Conservation (phyloP, 371 early-diverging fungal species). For the Mortierella sp. region DNA sequence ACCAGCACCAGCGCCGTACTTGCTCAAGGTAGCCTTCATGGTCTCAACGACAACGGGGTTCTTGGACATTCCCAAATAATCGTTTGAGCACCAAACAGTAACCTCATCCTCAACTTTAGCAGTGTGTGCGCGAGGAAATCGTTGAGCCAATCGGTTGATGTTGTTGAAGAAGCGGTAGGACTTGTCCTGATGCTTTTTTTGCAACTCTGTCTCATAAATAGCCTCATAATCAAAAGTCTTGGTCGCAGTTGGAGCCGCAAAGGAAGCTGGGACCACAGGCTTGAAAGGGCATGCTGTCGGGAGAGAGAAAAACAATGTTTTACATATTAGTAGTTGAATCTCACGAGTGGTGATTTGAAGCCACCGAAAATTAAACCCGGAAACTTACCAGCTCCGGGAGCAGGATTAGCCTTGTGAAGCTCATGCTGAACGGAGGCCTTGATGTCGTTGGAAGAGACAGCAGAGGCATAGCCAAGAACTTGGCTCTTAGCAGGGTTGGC, state of each 20-base stretch:
- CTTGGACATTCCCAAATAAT: slow-evolving; percentile 97
- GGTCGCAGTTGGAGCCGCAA: slow-evolving; percentile 61
- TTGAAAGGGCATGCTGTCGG: slow-evolving; percentile 56
- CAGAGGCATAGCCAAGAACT: slow-evolving; percentile 32
- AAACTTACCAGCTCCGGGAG: slow-evolving; percentile 44
- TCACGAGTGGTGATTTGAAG: background rate
- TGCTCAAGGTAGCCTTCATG: slow-evolving; percentile 95
- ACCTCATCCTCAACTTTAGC: slow-evolving; percentile 87
- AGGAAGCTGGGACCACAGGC: slow-evolving; percentile 53
- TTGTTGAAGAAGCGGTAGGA: slow-evolving; percentile 99
- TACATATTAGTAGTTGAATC: background rate
- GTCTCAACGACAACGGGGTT: slow-evolving; percentile 86
- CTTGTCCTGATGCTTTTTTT: slow-evolving; percentile 96
- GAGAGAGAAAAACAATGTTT: background rate
- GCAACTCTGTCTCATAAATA: slow-evolving; percentile 84
- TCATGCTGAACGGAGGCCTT: slow-evolving; percentile 58
- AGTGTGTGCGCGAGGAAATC: slow-evolving; percentile 95
- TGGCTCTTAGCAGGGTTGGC: slow-evolving; percentile 48
- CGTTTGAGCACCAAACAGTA: slow-evolving; percentile 99
- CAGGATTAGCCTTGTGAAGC: slow-evolving; percentile 61
- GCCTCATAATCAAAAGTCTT: slow-evolving; percentile 91
- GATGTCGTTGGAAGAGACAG: slow-evolving; percentile 50
- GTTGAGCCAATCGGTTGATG: slow-evolving; percentile 96
- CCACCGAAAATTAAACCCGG: slow-evolving; percentile 7
- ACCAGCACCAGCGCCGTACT: slow-evolving; percentile 98